These are phyloP conservation scores for Aspergillus costaricaensis DNA, from an alignment of 2,329 filamentous ascomycete species.

Conservation along the genomic window DNA sequence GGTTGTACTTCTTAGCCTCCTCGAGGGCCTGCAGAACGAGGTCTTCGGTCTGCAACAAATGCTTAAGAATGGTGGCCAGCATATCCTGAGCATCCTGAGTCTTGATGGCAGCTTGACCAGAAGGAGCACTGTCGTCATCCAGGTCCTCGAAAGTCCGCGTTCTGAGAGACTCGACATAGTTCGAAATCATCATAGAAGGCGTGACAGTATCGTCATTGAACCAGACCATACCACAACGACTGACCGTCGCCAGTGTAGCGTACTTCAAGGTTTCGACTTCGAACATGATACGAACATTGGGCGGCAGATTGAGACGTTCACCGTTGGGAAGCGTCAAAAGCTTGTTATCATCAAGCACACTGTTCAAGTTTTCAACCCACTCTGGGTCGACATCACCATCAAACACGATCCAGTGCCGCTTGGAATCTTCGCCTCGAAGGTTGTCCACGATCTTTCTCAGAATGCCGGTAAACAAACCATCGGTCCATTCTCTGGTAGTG, in stretches of 20 bases:
- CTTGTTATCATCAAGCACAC: slow-evolving; percentile 98
- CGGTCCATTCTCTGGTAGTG: slow-evolving; percentile 97
- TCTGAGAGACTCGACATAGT: slow-evolving; percentile 83
- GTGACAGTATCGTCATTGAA: slow-evolving; percentile 98
- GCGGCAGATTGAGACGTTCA: slow-evolving; percentile 89
- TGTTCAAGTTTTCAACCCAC: slow-evolving; percentile 99
- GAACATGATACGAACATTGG: slow-evolving; percentile 99
- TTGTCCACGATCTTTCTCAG: slow-evolving; percentile 98
- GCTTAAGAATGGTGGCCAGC: slow-evolving; percentile 75
- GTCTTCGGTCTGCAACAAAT: slow-evolving; percentile 73
- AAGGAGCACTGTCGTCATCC: slow-evolving; percentile 83
- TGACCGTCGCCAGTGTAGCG: slow-evolving; percentile 96
- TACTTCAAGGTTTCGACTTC: slow-evolving; percentile 98
- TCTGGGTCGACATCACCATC: slow-evolving; percentile 98
- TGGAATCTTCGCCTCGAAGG: slow-evolving; percentile 91
- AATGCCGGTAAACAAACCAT: slow-evolving; percentile 96
- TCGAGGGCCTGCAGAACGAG: slow-evolving; percentile 78
- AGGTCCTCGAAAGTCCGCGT: slow-evolving; percentile 89
- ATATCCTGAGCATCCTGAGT: slow-evolving; percentile 76
- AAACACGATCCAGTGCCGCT: slow-evolving; percentile 99
- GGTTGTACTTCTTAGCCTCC: slow-evolving; percentile 75
- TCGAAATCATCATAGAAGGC: slow-evolving; percentile 84
- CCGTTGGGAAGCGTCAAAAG: slow-evolving; percentile 94
- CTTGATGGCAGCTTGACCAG: slow-evolving; percentile 74
- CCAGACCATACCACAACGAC: slow-evolving; percentile 99